Evolutionary conservation across 805 yeast genomes (phyloP).

Genomic region (Barnettozyma sucrosica): DNA sequence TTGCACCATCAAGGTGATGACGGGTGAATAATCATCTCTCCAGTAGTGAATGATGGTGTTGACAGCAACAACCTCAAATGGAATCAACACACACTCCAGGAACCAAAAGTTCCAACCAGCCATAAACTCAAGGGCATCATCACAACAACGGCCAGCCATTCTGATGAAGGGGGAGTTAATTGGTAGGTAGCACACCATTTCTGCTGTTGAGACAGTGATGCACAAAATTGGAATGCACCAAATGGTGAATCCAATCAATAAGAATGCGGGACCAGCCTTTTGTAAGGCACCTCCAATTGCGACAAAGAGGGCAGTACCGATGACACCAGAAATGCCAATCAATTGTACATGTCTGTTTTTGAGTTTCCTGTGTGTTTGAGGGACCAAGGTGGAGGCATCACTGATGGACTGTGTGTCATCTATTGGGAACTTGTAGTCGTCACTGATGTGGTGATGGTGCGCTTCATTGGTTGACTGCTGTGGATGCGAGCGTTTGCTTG

Average conservation of each 20-base stretch:
- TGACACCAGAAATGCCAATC: slow-evolving; percentile 76
- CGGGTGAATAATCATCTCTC: slow-evolving; percentile 73
- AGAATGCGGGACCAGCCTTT: slow-evolving; percentile 64
- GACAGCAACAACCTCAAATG: slow-evolving; percentile 78
- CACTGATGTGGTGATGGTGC: not conserved
- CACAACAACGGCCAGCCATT: slow-evolving; percentile 69
- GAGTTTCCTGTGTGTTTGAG: slow-evolving; percentile 43
- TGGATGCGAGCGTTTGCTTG: slow-evolving; percentile 6
- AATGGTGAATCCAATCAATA: slow-evolving; percentile 56
- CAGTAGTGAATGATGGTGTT: slow-evolving; percentile 76
- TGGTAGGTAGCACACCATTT: slow-evolving; percentile 73
- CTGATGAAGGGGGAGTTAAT: slow-evolving; percentile 72
- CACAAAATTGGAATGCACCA: slow-evolving; percentile 69
- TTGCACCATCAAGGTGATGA: slow-evolving; percentile 61
- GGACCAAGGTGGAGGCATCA: slow-evolving; percentile 19
- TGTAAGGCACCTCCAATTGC: slow-evolving; percentile 60
- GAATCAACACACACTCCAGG: slow-evolving; percentile 69
- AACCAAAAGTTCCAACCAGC: slow-evolving; percentile 81
- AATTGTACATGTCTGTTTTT: slow-evolving; percentile 70
- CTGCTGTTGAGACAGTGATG: slow-evolving; percentile 69
- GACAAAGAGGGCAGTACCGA: slow-evolving; percentile 76
- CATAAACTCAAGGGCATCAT: slow-evolving; percentile 67
- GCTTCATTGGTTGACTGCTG: not conserved
- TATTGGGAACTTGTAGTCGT: slow-evolving; percentile 1
- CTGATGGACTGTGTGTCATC: slow-evolving; percentile 12